Evolutionary conservation across 2,329 filamentous ascomycete genomes (phyloP), one percentile per base, ranked within the genome.

Genomic region (Teratosphaeria zuluensis): DNA sequence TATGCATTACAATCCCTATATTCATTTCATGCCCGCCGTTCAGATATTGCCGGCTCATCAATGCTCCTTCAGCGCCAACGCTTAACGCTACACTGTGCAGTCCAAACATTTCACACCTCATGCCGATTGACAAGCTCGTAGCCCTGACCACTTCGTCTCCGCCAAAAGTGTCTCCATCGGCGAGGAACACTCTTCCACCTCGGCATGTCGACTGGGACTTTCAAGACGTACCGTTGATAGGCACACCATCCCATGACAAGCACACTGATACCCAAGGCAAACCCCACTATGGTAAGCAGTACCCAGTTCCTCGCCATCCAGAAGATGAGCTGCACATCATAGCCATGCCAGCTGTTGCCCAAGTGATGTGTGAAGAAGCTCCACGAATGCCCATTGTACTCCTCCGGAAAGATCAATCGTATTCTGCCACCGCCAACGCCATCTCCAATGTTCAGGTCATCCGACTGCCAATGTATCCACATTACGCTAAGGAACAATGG

Each of bases 401-500:
- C 85, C 53, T 85, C 81, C 14, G 81, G 83, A 80, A 88, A 88
- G 57, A 90, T 75, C 53, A 89, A 80, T 58, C 86, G 78, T 5
- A 90, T 80, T 33, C 84, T 78, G n/a, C 78, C 80, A 28, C 69
- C 70, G 53, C 71, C 69, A 9, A 59, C 32, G 66, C 68, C 72
- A 31, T 78, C 75, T 51, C 72, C 76, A 16, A 73, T 62, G 55
- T 72, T 71, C 11, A 73, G 79, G 51, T 75, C 76, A 19, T 77
- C 74, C 35, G 80, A 77, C 71, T 84, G 84, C 72, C 88, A 91
- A 71, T 89, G 84, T 68, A 88, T 84, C 85, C 88, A 88, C 60
- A 89, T 81, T 48, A 91, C 81, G 58, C 84, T 89, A 53, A 92
- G 74, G 75, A 90, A 92, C 32, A 92, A 76, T 0, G 88, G 88